Conservation (phyloP, 352 stramenopile species). For the Phytopythium chamaehyphon region DNA sequence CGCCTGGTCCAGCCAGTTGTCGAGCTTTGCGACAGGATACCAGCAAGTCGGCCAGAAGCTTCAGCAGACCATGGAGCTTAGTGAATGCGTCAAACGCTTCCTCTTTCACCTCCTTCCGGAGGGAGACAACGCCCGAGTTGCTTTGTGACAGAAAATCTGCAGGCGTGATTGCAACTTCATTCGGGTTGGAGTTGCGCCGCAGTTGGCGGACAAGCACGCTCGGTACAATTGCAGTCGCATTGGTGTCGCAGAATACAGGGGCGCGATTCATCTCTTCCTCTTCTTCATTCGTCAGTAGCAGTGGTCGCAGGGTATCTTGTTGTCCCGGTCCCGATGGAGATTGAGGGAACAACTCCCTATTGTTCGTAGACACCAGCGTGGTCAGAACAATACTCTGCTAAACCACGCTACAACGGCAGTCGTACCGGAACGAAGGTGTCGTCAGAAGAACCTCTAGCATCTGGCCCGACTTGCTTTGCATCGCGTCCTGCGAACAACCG, state of each 20-base stretch:
- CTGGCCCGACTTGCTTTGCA: conserved; percentile 80
- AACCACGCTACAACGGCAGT: background rate
- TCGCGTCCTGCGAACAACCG: conserved; percentile 41
- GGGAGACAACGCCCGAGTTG: conserved; percentile 68
- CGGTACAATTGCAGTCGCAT: conserved; percentile 62
- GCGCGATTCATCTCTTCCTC: conserved; percentile 64
- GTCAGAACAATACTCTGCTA: background rate
- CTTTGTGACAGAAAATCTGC: conserved; percentile 63
- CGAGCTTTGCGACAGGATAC: conserved; percentile 82
- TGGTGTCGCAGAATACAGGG: conserved; percentile 68
- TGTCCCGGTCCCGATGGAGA: conserved; percentile 24
- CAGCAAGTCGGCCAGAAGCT: conserved; percentile 76
- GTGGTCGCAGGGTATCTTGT: conserved; percentile 33
- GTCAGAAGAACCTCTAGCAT: conserved; percentile 81
- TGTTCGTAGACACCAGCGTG: background rate
- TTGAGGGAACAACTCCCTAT: conserved; percentile 52
- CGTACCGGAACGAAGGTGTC: conserved; percentile 80
- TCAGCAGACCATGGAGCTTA: conserved; percentile 72
- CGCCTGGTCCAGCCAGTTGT: conserved; percentile 70
- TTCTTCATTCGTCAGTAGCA: conserved; percentile 70
- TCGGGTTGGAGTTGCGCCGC: conserved; percentile 36
- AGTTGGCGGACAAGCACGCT: conserved; percentile 52
- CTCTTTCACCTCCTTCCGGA: conserved; percentile 51
- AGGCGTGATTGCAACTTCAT: conserved; percentile 47
- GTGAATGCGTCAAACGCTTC: conserved; percentile 73